These are phyloP conservation scores for Wickerhamomyces chaumierensis DNA, from an alignment of 805 yeast genomes.

Conservation along the genomic window DNA sequence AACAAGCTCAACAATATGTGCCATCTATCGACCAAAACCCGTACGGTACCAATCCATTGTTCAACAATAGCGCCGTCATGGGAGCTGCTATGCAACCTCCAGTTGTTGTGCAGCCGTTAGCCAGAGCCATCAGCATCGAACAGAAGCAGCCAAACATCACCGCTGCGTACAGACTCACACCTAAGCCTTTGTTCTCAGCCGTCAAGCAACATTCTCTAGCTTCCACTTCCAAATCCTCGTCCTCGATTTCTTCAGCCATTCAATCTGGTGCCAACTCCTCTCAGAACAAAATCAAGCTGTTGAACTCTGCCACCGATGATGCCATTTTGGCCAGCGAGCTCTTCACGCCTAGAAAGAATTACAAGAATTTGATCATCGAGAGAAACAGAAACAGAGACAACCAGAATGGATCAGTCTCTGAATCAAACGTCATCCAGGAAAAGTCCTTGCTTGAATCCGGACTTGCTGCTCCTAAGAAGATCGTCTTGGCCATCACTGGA, in stretches of 20 bases:
- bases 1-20: slow-evolving; percentile 13
- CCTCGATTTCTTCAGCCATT: background rate
- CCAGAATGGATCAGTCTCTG: no score
- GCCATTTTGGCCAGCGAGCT: slow-evolving; percentile 64
- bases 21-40: slow-evolving; percentile 44
- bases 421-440: no score
- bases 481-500: no score
- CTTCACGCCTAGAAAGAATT: slow-evolving; percentile 50
- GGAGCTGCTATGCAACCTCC: slow-evolving; percentile 28
- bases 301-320: slow-evolving; percentile 43
- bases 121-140: slow-evolving; percentile 33
- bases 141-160: slow-evolving; percentile 53
- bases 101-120: slow-evolving; percentile 16
- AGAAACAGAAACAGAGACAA: slow-evolving; percentile 14
- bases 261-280: no score
- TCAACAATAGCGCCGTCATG: slow-evolving; percentile 27
- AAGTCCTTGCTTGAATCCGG: no score
- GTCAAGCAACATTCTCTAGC: background rate
- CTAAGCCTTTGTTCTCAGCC: slow-evolving; percentile 42
- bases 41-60: slow-evolving; percentile 70
- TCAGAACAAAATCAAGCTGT: slow-evolving; percentile 16
- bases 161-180: slow-evolving; percentile 52
- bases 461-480: no score
- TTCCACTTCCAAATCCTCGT: background rate
- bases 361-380: slow-evolving; percentile 44